phyloP scores from a whole-genome alignment of 148 eudicot species.

The Silene conica region DNA sequence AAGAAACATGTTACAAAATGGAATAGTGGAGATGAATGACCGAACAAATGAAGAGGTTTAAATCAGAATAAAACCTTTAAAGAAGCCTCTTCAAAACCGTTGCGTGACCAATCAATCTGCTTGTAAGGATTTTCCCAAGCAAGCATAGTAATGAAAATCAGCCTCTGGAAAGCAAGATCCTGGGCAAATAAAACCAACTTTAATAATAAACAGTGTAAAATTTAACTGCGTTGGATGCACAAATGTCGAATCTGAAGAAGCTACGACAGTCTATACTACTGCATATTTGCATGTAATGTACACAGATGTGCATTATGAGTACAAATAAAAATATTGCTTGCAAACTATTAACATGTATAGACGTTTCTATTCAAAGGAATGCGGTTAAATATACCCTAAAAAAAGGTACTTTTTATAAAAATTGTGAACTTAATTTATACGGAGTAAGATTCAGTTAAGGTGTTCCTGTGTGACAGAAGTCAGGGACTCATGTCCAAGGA shows the following conservation, averaged over 20 bases:
- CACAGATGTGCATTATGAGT: background rate
- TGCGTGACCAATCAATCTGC: constrained; percentile 30
- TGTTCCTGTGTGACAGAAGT: too few species aligned
- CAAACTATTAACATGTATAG: background rate
- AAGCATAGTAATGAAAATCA: constrained; percentile 79
- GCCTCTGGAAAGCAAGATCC: constrained; percentile 80
- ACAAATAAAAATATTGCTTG: background rate
- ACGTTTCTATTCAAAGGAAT: background rate
- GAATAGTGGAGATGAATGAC: background rate
- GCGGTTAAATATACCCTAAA: background rate
- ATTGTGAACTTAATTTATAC: background rate
- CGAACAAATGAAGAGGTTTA: background rate
- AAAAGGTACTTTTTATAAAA: background rate
- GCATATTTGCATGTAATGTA: background rate
- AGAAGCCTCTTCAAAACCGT: constrained; percentile 44
- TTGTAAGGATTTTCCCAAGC: constrained; percentile 85
- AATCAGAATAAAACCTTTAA: constrained; percentile 38
- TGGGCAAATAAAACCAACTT: constrained; percentile 24
- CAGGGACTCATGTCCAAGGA: too few species aligned
- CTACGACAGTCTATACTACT: constrained; percentile 1
- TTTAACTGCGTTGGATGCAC: background rate
- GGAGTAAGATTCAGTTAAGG: too few species aligned
- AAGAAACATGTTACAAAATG: constrained; percentile 4
- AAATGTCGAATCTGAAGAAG: background rate
- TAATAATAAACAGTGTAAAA: background rate